Conservation (phyloP, 805 yeast species). For the Alloascoidea hylecoeti region DNA sequence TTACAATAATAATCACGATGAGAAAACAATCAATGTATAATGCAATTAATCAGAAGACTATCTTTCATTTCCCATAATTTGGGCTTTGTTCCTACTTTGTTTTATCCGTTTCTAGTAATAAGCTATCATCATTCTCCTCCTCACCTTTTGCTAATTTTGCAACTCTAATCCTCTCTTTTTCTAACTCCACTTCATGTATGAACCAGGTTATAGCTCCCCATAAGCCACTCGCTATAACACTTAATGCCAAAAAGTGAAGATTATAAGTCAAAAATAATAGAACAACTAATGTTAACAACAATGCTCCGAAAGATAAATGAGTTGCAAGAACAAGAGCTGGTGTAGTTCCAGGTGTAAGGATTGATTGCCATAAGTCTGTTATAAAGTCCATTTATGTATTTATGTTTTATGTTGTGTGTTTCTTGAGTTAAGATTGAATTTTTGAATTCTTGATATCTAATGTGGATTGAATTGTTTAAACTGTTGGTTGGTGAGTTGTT, state of each 20-base stretch:
- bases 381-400: slow-evolving; percentile 22
- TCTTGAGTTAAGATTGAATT: too few relatives aligned
- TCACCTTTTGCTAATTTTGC: slow-evolving; percentile 22
- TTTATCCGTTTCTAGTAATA: too few relatives aligned
- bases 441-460: too few relatives aligned
- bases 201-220: slow-evolving; percentile 89
- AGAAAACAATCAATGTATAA: too few relatives aligned
- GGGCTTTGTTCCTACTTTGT: too few relatives aligned
- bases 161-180: slow-evolving; percentile 24
- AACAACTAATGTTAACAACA: slow-evolving; percentile 39
- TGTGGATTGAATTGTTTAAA: too few relatives aligned
- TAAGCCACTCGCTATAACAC: slow-evolving; percentile 43
- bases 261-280: slow-evolving; percentile 46
- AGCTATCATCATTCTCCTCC: too few relatives aligned
- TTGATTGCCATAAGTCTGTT: slow-evolving; percentile 74
- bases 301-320: slow-evolving; percentile 61
- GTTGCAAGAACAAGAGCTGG: slow-evolving; percentile 87
- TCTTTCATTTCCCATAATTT: too few relatives aligned
- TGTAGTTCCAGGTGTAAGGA: slow-evolving; percentile 86
- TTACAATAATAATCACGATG: too few relatives aligned
- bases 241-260: slow-evolving; percentile 48
- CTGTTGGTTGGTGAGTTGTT: too few relatives aligned
- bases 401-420: too few relatives aligned
- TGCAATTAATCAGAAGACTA: too few relatives aligned
- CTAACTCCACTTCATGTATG: slow-evolving; percentile 44